Base-by-base conservation (phyloP, 2,329 filamentous ascomycete genomes). In the Aaosphaeria arxii region DNA sequence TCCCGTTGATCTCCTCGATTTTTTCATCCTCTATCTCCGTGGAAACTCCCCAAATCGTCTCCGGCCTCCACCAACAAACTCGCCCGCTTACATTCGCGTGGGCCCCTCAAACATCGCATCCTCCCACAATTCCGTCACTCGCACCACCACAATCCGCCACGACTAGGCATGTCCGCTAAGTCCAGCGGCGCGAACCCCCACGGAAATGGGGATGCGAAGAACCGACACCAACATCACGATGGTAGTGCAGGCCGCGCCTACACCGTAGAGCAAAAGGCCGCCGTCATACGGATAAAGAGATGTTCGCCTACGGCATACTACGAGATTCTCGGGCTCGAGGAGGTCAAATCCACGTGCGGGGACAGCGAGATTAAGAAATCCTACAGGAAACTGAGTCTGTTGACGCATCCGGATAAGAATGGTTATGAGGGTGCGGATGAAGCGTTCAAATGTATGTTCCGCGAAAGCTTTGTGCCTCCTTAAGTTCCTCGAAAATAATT, bases 391-490 rank as follows among this genome's bases (percentile, higher is more conserved):
- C 81, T 95, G 69, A 94, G 88, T 67, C 77, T 99, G 63, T 79
- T 97, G 65, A 99, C 94, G 50, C 94, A 99, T 77, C 94, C 94
- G 54, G 94, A 99, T 78, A 99, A 99, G 78, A 99, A 99, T 79
- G 91, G 91, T 44, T 91, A 96, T 70, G 86, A 92, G 35, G 85
- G 95, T 51, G 92, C 94, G 47, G 94, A 96, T 69, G 94, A 99
- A 76, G 94, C 94, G 31, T 99, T 99, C 77, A 99, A 99, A 78
- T 88, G 82, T 84, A 51, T 9, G 39, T 24, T 24, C 17, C 17
- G 17, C 33, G 57, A 11, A 35, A 51, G 29, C 3, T 30, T 11
- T n/a, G 41, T 48, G 17, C 32, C 4, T 30, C 40, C 31, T 28
- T n/a, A 31, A 17, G 13, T 45, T 36, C 17, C 17, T 24, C 17